phyloP scores from a whole-genome alignment of 768 basidiomycete species.

The Tulasnella sp. region DNA sequence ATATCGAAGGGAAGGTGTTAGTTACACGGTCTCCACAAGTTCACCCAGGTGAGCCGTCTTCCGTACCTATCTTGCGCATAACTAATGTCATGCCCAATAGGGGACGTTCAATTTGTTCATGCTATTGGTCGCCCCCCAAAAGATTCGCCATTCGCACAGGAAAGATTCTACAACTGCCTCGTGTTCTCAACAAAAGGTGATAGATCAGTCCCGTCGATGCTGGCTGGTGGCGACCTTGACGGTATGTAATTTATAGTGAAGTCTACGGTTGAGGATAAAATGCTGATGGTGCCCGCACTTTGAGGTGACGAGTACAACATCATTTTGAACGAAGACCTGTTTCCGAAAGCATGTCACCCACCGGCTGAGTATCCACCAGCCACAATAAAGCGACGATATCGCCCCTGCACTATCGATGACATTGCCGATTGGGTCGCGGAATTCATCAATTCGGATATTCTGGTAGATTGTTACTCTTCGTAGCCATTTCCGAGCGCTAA shows the following conservation, averaged over 20 bases:
- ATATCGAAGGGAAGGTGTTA: constrained; percentile 42
- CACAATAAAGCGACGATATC: constrained; percentile 33
- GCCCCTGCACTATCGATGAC: constrained; percentile 45
- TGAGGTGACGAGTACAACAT: constrained; percentile 40
- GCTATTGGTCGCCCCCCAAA: constrained; percentile 49
- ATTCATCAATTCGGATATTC: constrained; percentile 54
- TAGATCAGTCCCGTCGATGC: constrained; percentile 43
- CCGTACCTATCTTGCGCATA: neutral
- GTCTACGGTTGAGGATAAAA: neutral
- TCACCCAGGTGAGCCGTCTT: constrained; percentile 46
- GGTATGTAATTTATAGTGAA: constrained; percentile 26
- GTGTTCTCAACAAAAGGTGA: constrained; percentile 51
- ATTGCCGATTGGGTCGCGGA: constrained; percentile 59
- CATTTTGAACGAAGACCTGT: constrained; percentile 24
- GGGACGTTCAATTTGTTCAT: constrained; percentile 25
- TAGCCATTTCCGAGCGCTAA: neutral
- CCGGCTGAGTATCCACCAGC: constrained; percentile 44
- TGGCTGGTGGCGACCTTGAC: constrained; percentile 61
- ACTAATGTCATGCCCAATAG: neutral
- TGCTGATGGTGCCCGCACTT: neutral
- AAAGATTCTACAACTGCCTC: constrained; percentile 39
- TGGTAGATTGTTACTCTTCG: constrained; percentile 39
- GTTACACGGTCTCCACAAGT: constrained; percentile 56
- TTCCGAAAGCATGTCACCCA: constrained; percentile 19
- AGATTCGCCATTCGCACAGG: constrained; percentile 37